These are phyloP conservation scores for Dictyostelium capitatum DNA, from an alignment of 78 protist species.

Conservation along the genomic window DNA sequence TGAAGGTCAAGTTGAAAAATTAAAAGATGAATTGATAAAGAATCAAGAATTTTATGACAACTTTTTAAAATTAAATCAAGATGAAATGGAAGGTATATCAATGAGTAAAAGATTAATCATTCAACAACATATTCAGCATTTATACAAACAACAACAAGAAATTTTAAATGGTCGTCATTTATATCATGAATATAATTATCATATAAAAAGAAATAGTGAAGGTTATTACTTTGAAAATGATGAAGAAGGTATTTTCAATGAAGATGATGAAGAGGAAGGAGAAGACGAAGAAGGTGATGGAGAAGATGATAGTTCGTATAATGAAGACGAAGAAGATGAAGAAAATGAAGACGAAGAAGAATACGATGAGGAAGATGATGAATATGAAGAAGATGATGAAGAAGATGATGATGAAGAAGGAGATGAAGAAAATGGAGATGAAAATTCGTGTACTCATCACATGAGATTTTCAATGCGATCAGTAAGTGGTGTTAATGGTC, in stretches of 20 bases:
- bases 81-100: conserved; percentile 2
- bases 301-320: background rate
- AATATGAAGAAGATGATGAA: conserved; percentile 53
- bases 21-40: background rate
- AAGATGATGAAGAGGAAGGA: background rate
- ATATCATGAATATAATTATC: background rate
- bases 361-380: conserved; percentile 28
- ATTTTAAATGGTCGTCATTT: background rate
- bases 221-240: background rate
- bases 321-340: background rate
- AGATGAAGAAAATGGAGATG: background rate
- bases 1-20: too few species aligned
- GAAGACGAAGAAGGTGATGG: conserved; percentile 11
- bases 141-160: conserved; percentile 19
- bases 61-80: conserved; percentile 2
- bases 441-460: background rate
- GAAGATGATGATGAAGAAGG: conserved; percentile 18
- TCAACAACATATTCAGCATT: conserved; percentile 27
- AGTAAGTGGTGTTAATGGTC: too few species aligned
- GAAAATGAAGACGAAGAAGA: conserved; percentile 18
- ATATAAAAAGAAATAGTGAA: conserved; percentile 4
- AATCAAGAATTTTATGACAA: background rate
- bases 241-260: conserved; percentile 19
- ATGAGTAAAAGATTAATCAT: conserved; percentile 10
- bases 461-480: conserved; percentile 3